These are phyloP conservation scores for Penicillium taxi DNA, from an alignment of 495 filamentous ascomycete species.

Conservation along the genomic window DNA sequence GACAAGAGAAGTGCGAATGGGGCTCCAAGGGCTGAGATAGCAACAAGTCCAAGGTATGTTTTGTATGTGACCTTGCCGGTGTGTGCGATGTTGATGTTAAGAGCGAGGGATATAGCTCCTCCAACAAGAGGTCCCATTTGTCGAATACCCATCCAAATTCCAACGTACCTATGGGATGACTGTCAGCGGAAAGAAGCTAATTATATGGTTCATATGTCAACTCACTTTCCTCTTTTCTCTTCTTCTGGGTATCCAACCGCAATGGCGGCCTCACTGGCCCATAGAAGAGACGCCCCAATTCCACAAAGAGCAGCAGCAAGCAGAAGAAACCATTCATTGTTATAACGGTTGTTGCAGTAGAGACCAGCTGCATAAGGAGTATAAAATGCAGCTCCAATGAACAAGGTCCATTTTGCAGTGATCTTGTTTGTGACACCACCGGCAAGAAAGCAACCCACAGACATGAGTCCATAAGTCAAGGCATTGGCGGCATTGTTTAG, in stretches of 20 bases:
- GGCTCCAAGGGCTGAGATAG: slow-evolving; percentile 44
- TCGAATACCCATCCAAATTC: slow-evolving; percentile 51
- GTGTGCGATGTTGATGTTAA: slow-evolving; percentile 39
- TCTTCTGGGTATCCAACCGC: slow-evolving; percentile 49
- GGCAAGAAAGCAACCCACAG: slow-evolving; percentile 46
- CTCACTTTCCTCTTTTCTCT: slow-evolving; percentile 42
- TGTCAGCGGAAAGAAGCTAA: neutral
- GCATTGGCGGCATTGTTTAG: slow-evolving; percentile 52
- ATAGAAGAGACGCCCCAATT: slow-evolving; percentile 44
- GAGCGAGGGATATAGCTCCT: slow-evolving; percentile 46
- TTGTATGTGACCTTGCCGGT: slow-evolving; percentile 47
- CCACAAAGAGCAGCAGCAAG: slow-evolving; percentile 50
- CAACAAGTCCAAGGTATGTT: slow-evolving; percentile 49
- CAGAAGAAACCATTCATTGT: slow-evolving; percentile 49
- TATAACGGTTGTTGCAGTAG: slow-evolving; percentile 52
- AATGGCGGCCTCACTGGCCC: slow-evolving; percentile 52
- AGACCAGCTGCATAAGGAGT: slow-evolving; percentile 49
- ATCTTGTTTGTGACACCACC: slow-evolving; percentile 46
- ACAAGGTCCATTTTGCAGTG: slow-evolving; percentile 44
- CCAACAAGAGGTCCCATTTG: slow-evolving; percentile 51
- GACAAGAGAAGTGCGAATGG: slow-evolving; percentile 46
- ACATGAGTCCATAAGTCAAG: slow-evolving; percentile 51
- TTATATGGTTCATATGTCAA: neutral
- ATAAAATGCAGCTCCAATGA: slow-evolving; percentile 49
- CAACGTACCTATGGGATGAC: slow-evolving; percentile 24